Base-by-base conservation (phyloP, 2,329 filamentous ascomycete genomes). In the Camptophora hylomeconis region DNA sequence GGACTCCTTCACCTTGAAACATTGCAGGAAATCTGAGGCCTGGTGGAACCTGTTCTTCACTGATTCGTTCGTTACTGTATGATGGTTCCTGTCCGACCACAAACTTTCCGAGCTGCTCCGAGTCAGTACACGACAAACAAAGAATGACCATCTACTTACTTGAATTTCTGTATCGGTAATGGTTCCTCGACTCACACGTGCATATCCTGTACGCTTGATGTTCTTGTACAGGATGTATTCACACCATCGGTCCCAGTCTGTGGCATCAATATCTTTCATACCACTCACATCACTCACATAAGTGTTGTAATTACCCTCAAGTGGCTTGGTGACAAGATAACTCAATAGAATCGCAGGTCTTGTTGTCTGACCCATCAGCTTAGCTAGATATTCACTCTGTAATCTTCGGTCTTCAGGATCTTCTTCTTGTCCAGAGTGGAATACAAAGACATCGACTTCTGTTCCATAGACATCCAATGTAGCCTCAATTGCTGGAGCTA, bases 131-230 rank as follows among this genome's bases (percentile, higher is more conserved):
- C n/a, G 13, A 13, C 4, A 25, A 19, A 11, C 14, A n/a, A 28
- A n/a, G 27, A 23, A 5, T 24, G 20, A 15, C 17, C 14, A 11
- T 35, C 10, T 28, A 47, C 61, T 47, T 60, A 75, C 80, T 65
- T 98, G 89, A 31, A 98, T 65, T 58, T 98, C 89, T 2, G 89
- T 98, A 51, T 98, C 89, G 8, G 89, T 98, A 44, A 98, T 95
- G 2, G 82, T 92, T 44, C 76, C 75, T 45, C 89, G 69, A 46
- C 79, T 87, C 29, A 98, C 77, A 30, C 89, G 67, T 3, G 89
- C 89, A 52, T 98, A 98, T 2, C 83, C 87, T 0, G 80, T 77
- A 37, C 87, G 70, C 56, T 75, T 77, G 38, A 98, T 58, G 8
- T 75, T 75, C 64, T 94, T 94, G 66, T 83, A 98, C 15, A 98